Base-by-base conservation (phyloP, 1,284 basidiomycete genomes). In the Cutaneotrichosporon curvatum region DNA sequence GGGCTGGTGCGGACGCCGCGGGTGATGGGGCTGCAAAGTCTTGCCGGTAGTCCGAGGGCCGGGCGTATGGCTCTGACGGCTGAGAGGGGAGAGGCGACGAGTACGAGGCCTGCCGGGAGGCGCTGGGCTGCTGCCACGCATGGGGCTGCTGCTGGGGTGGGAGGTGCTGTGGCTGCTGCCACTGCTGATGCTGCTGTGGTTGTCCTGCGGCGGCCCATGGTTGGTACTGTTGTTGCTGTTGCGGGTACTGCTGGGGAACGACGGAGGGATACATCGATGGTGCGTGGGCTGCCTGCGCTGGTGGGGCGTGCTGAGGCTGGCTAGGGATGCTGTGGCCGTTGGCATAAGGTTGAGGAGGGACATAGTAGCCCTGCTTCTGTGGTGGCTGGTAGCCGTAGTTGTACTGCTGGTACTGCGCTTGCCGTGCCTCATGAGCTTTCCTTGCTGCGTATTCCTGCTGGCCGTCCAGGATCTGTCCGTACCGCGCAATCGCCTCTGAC, bases 401-500 rank as follows among this genome's bases (percentile, higher is more conserved):
- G 19, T 52, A 43, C 32, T 62, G 56, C 40, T 59, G 57, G 33
- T 62, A 57, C 36, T 61, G 57, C 37, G 59, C 54, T 23, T 63
- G 57, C 39, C 64, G 62, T 40, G 68, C 58, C 48, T 69, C 63
- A 34, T 70, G 67, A 19, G 59, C 41, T 41, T 57, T 55, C 28
- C 64, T 63, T 23, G 73, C 73, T 2, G 63, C 57, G 50, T 65
- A 69, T 4, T 62, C 63, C 43, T 70, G 70, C 57, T 95, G 91
- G 45, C 88, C 81, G 30, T 89, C 89, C 37, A 95, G 74, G 14
- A 95, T 75, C 44, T 82, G 79, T 60, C 95, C 90, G 67, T 95
- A 96, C 2, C 94, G 73, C 56, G 84, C 84, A 37, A 96, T 89
- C 0, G 88, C 89, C 67, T 94, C 81, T 0, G 87, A 86, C 3